Evolutionary conservation across 2,329 filamentous ascomycete species (phyloP), one percentile per base, ranked within the genome.

Genomic region (Stenocarpella maydis): DNA sequence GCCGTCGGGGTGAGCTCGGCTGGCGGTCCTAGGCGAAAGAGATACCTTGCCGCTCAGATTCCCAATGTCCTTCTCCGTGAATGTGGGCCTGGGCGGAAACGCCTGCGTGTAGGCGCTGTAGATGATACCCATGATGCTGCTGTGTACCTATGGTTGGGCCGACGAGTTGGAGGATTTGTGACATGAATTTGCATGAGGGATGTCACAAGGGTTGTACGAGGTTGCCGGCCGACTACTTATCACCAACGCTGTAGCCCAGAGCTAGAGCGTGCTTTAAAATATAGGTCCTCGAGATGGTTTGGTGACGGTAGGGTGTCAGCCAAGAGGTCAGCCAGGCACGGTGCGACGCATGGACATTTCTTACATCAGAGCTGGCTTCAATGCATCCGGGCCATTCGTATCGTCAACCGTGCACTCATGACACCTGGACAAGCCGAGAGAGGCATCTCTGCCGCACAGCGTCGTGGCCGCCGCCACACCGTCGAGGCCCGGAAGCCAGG

Each of bases 11-110:
- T 37, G 34, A 31, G 6, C 28, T 21, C 28, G 41, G n/a, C 34
- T 58, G n/a, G 39, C 14, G 6, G 1, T 7, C 5, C n/a, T 9
- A 26, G 14, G 12, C 14, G 21, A 41, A 4, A 14, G 9, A 31
- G 5, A 37, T 45, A 74, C 75, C 69, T 76, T 76, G 55, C 73
- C 74, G 15, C 50, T 21, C 17, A 78, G 76, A 50, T 79, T 74
- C 15, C 74, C 73, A 9, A 78, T 14, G 31, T 77, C 55, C 26
- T 75, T 76, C 68, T 80, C 77, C 1, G 77, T 80, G 71, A 79
- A 78, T 10, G 64, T 69, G 12, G 78, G 73, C 41, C 71, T 65
- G 3, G 75, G 74, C 9, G 77, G 77, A 58, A 76, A 76, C n/a
- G 73, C 65, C 68, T 77, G 75, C 5, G 71, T 24, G 21, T 47